These are phyloP conservation scores for Scenedesmus sp. DNA, from an alignment of 163 green algal species.

Conservation along the genomic window DNA sequence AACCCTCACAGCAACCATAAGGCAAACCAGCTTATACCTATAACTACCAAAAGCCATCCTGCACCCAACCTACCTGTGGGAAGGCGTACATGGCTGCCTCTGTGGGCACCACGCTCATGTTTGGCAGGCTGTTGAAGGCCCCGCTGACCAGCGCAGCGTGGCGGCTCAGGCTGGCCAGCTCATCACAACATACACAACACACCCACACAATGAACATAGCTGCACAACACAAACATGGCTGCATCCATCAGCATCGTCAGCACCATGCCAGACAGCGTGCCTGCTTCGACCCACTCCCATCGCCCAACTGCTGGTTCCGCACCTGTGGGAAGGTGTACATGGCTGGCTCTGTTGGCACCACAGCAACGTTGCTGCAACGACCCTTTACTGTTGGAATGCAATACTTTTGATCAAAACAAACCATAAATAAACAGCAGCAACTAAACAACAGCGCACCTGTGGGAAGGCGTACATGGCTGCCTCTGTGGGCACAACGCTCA, in stretches of 20 bases:
- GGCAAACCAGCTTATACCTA: no score
- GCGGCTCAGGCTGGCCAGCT: slow-evolving; percentile 70
- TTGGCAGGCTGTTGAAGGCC: slow-evolving; percentile 95
- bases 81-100: slow-evolving; percentile 93
- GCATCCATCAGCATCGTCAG: no score
- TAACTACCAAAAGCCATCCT: not conserved
- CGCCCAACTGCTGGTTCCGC: not conserved
- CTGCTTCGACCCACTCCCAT: no score
- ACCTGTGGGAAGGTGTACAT: slow-evolving; percentile 80
- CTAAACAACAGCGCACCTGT: slow-evolving; percentile 27
- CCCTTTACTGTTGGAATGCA: no score
- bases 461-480: slow-evolving; percentile 97
- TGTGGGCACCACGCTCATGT: slow-evolving; percentile 83
- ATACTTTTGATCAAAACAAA: no score
- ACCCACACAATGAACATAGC: no score
- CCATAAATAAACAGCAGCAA: no score
- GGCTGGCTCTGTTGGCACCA: slow-evolving; percentile 94
- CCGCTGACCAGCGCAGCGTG: slow-evolving; percentile 90
- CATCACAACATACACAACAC: not conserved
- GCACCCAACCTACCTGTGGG: slow-evolving; percentile 58
- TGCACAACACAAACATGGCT: no score
- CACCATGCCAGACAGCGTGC: no score
- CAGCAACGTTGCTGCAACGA: slow-evolving; percentile 49
- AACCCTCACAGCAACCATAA: no score
- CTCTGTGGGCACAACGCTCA: slow-evolving; percentile 94